These are phyloP conservation scores for Starmerella tilneyi DNA, from an alignment of 805 yeast genomes.

Conservation along the genomic window DNA sequence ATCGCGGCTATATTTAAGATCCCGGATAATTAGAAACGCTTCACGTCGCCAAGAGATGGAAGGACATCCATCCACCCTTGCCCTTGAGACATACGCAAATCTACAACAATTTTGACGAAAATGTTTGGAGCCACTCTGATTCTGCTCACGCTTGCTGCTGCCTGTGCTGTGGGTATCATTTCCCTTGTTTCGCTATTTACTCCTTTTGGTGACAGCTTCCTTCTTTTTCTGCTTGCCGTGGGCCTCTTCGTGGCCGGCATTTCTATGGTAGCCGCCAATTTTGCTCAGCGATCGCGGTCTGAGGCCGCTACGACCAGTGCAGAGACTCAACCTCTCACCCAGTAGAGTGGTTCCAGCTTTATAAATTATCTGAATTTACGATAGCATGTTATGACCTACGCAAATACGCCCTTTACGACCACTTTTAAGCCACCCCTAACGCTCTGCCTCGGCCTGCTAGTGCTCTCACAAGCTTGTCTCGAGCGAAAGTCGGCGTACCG, in stretches of 20 bases:
- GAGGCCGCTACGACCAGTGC: background rate
- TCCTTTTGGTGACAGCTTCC: conserved; percentile 10
- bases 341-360: background rate
- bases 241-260: conserved; percentile 13
- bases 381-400: too few species aligned
- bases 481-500: background rate
- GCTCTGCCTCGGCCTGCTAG: too few species aligned
- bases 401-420: background rate
- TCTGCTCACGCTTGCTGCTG: background rate
- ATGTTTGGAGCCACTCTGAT: conserved; percentile 2
- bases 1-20: too few species aligned
- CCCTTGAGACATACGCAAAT: too few species aligned
- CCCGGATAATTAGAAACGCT: too few species aligned
- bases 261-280: background rate
- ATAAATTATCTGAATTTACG: too few species aligned
- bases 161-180: background rate
- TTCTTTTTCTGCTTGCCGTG: conserved; percentile 8
- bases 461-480: too few species aligned
- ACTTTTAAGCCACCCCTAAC: background rate
- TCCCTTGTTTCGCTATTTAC: background rate
- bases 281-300: background rate
- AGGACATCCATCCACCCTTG: too few species aligned
- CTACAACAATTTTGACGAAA: too few species aligned
- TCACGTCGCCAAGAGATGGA: too few species aligned
- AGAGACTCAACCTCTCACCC: background rate